Conservation (phyloP, 192 early-diverging fungal species). For the Umbelopsis isabellina region DNA sequence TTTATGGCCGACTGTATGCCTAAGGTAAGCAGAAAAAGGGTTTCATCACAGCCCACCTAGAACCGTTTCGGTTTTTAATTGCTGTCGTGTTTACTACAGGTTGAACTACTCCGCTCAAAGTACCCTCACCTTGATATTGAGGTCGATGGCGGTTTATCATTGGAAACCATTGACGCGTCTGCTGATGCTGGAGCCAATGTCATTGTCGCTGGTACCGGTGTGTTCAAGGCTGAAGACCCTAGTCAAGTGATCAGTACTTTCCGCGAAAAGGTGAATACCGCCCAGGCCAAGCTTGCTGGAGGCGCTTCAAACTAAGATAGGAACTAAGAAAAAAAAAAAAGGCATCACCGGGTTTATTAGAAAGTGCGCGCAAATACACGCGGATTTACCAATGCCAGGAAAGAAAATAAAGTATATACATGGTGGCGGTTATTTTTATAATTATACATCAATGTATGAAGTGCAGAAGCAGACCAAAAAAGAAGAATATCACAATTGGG, state of each 20-base stretch:
- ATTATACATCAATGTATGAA: neutral
- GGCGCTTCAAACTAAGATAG: neutral
- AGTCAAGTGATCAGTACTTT: conserved; percentile 70
- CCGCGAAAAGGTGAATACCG: conserved; percentile 57
- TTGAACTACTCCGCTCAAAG: conserved; percentile 65
- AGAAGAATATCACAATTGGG: neutral
- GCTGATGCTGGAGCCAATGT: conserved; percentile 94
- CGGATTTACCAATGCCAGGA: too few relatives aligned
- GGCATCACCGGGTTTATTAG: too few relatives aligned
- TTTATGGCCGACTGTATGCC: conserved; percentile 89
- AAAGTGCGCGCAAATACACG: too few relatives aligned
- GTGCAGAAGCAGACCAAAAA: neutral
- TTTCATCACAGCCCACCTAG: too few relatives aligned
- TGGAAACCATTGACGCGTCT: conserved; percentile 84
- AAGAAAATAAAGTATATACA: too few relatives aligned
- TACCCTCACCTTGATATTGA: conserved; percentile 92
- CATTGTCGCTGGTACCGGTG: conserved; percentile 92
- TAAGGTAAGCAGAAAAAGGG: conserved; percentile 60
- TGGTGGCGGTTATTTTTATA: neutral
- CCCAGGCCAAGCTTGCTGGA: conserved; percentile 33
- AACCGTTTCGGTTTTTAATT: neutral
- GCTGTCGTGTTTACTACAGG: conserved; percentile 26
- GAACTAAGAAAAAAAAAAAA: too few relatives aligned
- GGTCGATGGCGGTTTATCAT: conserved; percentile 90
- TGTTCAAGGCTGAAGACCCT: conserved; percentile 82